Evolutionary conservation across 306 rosid species (phyloP).

Genomic region (Cotoneaster glaucophyllus): DNA sequence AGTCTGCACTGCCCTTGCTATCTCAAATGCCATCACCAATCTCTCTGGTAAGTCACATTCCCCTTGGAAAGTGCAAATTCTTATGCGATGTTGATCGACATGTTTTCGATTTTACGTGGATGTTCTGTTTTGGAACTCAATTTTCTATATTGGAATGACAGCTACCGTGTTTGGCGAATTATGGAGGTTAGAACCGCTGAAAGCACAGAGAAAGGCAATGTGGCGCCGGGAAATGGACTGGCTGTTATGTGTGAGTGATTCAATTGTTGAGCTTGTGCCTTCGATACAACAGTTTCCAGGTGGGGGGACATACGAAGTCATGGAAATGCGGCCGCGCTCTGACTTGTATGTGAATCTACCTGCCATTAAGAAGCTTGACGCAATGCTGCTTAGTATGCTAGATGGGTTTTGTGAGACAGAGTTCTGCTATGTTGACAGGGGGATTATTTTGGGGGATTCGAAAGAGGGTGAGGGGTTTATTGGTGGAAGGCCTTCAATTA

Average conservation of each 20-base stretch:
- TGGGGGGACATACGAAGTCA: conserved; percentile 83
- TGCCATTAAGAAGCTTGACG: conserved; percentile 79
- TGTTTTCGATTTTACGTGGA: background rate
- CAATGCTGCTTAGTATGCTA: conserved; percentile 74
- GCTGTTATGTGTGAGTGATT: conserved; percentile 80
- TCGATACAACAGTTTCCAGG: conserved; percentile 84
- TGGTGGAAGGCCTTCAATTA: conserved; percentile 70
- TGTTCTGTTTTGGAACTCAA: conserved; percentile 1
- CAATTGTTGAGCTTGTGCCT: conserved; percentile 85
- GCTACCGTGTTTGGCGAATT: conserved; percentile 90
- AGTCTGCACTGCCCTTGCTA: conserved; percentile 90
- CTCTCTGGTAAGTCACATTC: conserved; percentile 63
- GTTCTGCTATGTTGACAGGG: conserved; percentile 73
- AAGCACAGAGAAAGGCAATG: conserved; percentile 71
- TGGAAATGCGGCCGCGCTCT: conserved; percentile 69
- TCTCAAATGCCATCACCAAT: conserved; percentile 88
- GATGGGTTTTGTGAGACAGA: conserved; percentile 74
- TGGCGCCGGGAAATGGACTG: conserved; percentile 94
- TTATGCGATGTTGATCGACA: background rate
- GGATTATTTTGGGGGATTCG: conserved; percentile 52
- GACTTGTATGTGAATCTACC: conserved; percentile 84
- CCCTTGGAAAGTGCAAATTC: background rate
- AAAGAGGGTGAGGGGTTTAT: conserved; percentile 46
- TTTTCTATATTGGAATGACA: conserved; percentile 28
- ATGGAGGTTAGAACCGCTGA: conserved; percentile 88